These are phyloP conservation scores for Flaveria ramosissima DNA, from an alignment of 129 eudicot species.

Conservation along the genomic window DNA sequence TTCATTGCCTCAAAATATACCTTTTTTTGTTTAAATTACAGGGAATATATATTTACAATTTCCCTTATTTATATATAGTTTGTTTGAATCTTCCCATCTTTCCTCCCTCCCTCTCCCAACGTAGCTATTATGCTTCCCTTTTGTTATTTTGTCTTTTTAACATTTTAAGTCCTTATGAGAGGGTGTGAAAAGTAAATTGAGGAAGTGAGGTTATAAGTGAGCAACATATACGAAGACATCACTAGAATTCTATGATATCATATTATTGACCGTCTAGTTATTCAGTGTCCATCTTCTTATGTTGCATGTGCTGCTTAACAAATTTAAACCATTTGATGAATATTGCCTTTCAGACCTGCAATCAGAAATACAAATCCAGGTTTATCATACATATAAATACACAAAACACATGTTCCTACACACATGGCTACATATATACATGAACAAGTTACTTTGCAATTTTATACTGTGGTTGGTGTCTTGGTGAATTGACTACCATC, in stretches of 20 bases:
- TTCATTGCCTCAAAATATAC: no score
- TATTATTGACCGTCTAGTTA: not conserved
- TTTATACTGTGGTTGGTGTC: not conserved
- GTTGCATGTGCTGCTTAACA: not conserved
- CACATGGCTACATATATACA: not conserved
- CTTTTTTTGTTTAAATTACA: no score
- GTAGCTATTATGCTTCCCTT: no score
- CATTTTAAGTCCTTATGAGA: constrained; percentile 2
- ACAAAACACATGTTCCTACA: not conserved
- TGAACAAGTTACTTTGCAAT: not conserved
- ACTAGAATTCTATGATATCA: not conserved
- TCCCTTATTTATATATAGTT: no score
- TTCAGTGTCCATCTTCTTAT: not conserved
- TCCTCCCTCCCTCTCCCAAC: no score
- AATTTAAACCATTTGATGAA: not conserved
- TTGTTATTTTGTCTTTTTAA: no score
- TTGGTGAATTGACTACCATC: constrained; percentile 10
- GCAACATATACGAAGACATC: not conserved
- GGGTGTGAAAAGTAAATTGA: not conserved
- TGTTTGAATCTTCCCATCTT: no score
- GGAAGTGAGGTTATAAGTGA: constrained; percentile 14
- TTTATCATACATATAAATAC: not conserved
- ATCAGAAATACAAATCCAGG: constrained; percentile 5
- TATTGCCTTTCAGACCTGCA: not conserved
- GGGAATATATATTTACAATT: no score